These are phyloP conservation scores for Blastocystis sp. DNA, from an alignment of 352 stramenopile genomes.

Conservation along the genomic window DNA sequence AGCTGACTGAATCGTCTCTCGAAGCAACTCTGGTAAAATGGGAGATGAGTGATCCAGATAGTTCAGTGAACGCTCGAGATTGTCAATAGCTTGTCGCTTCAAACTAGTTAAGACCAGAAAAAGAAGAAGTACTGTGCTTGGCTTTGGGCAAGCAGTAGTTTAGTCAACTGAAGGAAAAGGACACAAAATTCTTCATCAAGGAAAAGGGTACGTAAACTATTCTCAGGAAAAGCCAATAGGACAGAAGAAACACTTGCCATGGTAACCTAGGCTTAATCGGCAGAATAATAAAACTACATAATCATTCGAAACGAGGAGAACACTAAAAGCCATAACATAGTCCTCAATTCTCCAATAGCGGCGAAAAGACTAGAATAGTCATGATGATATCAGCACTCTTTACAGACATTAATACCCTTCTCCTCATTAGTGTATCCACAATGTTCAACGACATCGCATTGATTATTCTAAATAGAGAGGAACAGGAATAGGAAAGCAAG, in stretches of 20 bases:
- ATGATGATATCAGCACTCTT: not conserved
- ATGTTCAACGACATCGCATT: not conserved
- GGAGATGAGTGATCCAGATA: not conserved
- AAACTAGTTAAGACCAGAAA: not conserved
- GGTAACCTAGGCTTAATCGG: not conserved
- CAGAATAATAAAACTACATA: not conserved
- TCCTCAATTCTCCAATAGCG: not conserved
- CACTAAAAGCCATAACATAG: not conserved
- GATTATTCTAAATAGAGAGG: not conserved
- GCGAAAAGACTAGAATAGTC: not conserved
- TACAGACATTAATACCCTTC: not conserved
- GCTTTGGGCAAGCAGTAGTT: not conserved
- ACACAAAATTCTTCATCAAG: conserved; percentile 5
- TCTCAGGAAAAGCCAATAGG: not conserved
- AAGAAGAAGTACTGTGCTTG: not conserved
- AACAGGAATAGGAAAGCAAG: not conserved
- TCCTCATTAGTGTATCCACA: not conserved
- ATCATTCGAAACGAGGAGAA: not conserved
- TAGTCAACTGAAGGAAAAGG: not conserved
- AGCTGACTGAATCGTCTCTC: not conserved
- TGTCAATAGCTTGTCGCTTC: not conserved
- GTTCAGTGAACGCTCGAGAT: not conserved
- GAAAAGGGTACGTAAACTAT: not conserved
- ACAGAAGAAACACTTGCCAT: not conserved
- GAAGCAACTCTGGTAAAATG: not conserved